Percentiles rank a stretch among this genome's conserved stretches.
Evolutionary conservation across 345 rosid genomes (phyloP).

Genomic region (Dimocarpus longan): DNA sequence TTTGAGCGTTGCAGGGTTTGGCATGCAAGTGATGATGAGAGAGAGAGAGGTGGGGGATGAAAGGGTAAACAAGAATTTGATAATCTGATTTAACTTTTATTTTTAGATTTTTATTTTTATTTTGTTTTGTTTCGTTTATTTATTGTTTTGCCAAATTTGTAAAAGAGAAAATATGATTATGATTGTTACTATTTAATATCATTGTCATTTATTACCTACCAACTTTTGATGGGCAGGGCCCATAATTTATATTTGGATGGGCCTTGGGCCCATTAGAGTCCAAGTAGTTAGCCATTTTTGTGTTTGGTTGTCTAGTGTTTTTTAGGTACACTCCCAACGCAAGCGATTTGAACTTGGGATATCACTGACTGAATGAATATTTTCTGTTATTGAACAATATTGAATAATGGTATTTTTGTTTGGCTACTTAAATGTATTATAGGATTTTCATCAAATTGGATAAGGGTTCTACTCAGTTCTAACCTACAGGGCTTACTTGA

Average conservation of each 20-base stretch:
- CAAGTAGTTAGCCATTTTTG: neutral
- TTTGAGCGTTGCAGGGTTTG: slow-evolving; percentile 42
- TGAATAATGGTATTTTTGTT: too few relatives aligned
- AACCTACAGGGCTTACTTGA: too few relatives aligned
- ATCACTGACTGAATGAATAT: too few relatives aligned
- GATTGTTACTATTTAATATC: neutral
- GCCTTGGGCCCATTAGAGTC: slow-evolving; percentile 11
- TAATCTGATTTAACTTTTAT: neutral
- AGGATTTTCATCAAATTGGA: too few relatives aligned
- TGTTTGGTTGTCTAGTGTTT: neutral
- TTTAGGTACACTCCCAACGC: too few relatives aligned
- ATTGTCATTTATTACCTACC: neutral
- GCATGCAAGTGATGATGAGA: slow-evolving; percentile 45
- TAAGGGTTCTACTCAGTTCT: too few relatives aligned
- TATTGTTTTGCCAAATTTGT: neutral
- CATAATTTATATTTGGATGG: slow-evolving; percentile 6
- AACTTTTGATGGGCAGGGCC: slow-evolving; percentile 3
- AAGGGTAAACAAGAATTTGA: neutral
- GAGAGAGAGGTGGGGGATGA: slow-evolving; percentile 18
- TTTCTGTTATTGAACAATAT: too few relatives aligned
- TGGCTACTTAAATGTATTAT: too few relatives aligned
- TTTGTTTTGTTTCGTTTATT: neutral
- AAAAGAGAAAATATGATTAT: neutral
- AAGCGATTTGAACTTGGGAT: too few relatives aligned
- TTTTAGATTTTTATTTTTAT: neutral